phyloP scores from a whole-genome alignment of 306 rosid species.

The Lathyrus oleraceus region DNA sequence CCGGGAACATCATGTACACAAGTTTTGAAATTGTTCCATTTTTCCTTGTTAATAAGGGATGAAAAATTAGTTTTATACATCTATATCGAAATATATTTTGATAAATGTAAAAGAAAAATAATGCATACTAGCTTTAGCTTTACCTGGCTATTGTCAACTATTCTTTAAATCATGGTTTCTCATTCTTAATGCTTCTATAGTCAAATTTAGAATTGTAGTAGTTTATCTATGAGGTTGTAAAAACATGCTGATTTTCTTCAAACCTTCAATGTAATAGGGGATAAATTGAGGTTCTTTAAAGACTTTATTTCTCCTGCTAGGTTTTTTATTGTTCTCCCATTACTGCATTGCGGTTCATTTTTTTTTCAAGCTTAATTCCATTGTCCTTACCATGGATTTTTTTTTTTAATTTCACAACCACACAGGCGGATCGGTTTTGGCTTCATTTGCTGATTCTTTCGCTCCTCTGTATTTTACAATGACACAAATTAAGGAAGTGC shows the following conservation, averaged over 20 bases:
- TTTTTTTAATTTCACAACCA: conserved; percentile 36
- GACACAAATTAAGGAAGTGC: conserved; percentile 68
- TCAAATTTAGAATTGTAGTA: conserved; percentile 1
- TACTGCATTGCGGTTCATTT: conserved; percentile 17
- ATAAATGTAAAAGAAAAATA: conserved; percentile 18
- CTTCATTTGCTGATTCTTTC: conserved; percentile 57
- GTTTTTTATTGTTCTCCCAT: not conserved
- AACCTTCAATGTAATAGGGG: not conserved
- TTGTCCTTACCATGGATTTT: conserved; percentile 6
- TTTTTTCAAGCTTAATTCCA: conserved; percentile 23
- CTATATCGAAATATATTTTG: not conserved
- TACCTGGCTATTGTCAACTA: not conserved
- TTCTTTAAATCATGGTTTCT: conserved; percentile 18
- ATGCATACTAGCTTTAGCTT: not conserved
- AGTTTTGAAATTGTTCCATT: conserved; percentile 8
- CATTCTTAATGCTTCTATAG: conserved; percentile 15
- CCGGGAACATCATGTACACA: not conserved
- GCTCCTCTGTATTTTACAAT: conserved; percentile 71
- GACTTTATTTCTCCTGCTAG: conserved; percentile 16
- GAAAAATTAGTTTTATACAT: conserved; percentile 7
- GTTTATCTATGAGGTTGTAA: conserved; percentile 4
- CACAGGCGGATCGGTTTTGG: conserved; percentile 61
- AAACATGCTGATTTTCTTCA: conserved; percentile 18
- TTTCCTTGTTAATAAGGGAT: not conserved
- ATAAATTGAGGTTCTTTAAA: conserved; percentile 23